Evolutionary conservation across 495 filamentous ascomycete species (phyloP).

Genomic region (Copromyces sp.): DNA sequence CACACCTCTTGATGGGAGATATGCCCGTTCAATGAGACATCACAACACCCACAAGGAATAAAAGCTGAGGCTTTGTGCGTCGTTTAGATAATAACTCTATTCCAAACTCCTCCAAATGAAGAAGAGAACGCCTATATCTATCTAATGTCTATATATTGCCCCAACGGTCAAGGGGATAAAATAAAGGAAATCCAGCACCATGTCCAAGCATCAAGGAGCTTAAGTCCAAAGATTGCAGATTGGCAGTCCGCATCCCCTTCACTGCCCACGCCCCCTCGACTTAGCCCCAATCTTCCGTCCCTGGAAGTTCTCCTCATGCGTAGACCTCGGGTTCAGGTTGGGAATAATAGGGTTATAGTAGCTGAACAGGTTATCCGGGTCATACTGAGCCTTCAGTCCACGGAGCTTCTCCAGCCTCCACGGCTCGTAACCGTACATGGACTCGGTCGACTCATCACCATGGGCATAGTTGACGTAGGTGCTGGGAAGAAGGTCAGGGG

Average conservation of each 20-base stretch:
- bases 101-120: not conserved
- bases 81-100: not conserved
- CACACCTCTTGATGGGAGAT: not conserved
- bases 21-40: not conserved
- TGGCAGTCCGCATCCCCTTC: not conserved
- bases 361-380: conserved; percentile 40
- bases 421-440: conserved; percentile 28
- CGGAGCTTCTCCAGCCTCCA: conserved; percentile 38
- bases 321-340: not conserved
- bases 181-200: not conserved
- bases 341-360: conserved; percentile 37
- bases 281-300: not conserved
- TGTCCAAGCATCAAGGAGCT: not conserved
- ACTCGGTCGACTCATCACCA: conserved; percentile 26
- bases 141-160: not conserved
- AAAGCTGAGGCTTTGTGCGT: not conserved
- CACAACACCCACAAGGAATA: not conserved
- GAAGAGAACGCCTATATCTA: not conserved
- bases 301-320: not conserved
- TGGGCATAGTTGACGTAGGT: conserved; percentile 28
- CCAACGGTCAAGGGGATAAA: not conserved
- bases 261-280: not conserved
- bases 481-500: conserved; percentile 13
- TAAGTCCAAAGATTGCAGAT: too few species aligned
- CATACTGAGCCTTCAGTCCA: conserved; percentile 44